phyloP scores from a whole-genome alignment of 768 basidiomycete species.

The Pulveroboletus sp. region DNA sequence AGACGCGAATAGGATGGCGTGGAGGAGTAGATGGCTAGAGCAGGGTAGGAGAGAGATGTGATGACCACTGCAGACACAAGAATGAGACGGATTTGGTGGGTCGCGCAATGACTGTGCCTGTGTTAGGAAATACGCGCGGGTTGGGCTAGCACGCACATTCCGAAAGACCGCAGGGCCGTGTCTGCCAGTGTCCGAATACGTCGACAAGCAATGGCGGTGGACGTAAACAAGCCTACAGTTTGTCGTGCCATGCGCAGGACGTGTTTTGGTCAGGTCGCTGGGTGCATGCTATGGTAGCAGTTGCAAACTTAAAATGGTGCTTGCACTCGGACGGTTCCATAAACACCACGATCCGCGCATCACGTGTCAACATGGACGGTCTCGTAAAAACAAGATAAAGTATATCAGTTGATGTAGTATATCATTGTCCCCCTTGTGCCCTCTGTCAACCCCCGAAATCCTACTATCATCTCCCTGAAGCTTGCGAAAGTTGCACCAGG shows the following conservation, averaged over 20 bases:
- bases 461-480: slow-evolving; percentile 28
- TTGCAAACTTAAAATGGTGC: background rate
- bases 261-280: slow-evolving; percentile 8
- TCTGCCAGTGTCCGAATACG: slow-evolving; percentile 39
- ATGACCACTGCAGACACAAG: slow-evolving; percentile 86
- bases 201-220: slow-evolving; percentile 23
- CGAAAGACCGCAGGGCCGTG: slow-evolving; percentile 68
- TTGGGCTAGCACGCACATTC: slow-evolving; percentile 58
- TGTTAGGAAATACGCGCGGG: background rate
- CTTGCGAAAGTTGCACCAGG: slow-evolving; percentile 38
- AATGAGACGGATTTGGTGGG: slow-evolving; percentile 87
- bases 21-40: slow-evolving; percentile 78
- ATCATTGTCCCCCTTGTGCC: slow-evolving; percentile 3
- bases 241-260: slow-evolving; percentile 24
- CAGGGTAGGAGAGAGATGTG: slow-evolving; percentile 88
- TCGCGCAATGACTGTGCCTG: slow-evolving; percentile 73
- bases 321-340: too few relatives aligned
- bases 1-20: slow-evolving; percentile 60
- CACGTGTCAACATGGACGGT: slow-evolving; percentile 15
- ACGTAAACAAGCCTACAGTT: slow-evolving; percentile 15
- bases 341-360: background rate
- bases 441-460: background rate
- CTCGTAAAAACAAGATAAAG: slow-evolving; percentile 2
- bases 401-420: slow-evolving; percentile 20
- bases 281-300: slow-evolving; percentile 15